Conservation (phyloP, 2,329 filamentous ascomycete species). For the Phyllachora maydis region DNA sequence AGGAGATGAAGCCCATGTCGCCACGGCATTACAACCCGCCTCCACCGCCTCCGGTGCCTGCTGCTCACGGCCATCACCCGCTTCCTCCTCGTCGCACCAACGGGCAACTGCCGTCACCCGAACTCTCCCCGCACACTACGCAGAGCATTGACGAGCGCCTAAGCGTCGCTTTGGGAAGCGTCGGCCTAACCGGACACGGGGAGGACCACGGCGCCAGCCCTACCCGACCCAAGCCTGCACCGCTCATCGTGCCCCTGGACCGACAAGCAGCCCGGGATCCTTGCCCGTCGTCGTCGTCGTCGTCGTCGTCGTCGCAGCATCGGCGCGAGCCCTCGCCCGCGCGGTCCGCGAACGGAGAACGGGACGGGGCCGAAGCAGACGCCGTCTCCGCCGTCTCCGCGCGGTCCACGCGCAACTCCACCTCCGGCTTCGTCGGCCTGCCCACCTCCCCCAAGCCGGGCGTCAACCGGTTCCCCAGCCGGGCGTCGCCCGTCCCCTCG, state of each 20-base stretch:
- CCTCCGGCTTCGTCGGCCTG: slow-evolving; percentile 28
- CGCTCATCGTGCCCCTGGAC: no score
- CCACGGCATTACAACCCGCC: slow-evolving; percentile 36
- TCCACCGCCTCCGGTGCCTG: slow-evolving; percentile 33
- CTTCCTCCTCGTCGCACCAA: slow-evolving; percentile 13
- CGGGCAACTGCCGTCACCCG: slow-evolving; percentile 19
- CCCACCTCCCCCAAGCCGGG: slow-evolving; percentile 27
- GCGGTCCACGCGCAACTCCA: slow-evolving; percentile 21
- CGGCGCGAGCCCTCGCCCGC: slow-evolving; percentile 7
- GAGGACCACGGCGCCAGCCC: no score
- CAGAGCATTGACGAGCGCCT: slow-evolving; percentile 36
- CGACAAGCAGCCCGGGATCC: no score
- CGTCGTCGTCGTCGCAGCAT: no score
- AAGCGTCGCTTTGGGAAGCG: slow-evolving; percentile 16
- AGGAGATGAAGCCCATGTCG: slow-evolving; percentile 35
- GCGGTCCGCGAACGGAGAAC: no score
- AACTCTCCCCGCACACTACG: slow-evolving; percentile 23
- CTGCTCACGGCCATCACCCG: slow-evolving; percentile 20
- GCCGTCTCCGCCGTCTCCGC: slow-evolving; percentile 31
- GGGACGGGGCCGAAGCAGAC: no score
- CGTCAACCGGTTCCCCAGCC: slow-evolving; percentile 15
- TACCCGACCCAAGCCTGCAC: no score
- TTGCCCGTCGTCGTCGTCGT: no score
- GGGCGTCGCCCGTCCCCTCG: slow-evolving; percentile 25
- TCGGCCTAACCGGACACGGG: no score